Base-by-base conservation (phyloP, 768 basidiomycete species). In the Boletus rubropictus region DNA sequence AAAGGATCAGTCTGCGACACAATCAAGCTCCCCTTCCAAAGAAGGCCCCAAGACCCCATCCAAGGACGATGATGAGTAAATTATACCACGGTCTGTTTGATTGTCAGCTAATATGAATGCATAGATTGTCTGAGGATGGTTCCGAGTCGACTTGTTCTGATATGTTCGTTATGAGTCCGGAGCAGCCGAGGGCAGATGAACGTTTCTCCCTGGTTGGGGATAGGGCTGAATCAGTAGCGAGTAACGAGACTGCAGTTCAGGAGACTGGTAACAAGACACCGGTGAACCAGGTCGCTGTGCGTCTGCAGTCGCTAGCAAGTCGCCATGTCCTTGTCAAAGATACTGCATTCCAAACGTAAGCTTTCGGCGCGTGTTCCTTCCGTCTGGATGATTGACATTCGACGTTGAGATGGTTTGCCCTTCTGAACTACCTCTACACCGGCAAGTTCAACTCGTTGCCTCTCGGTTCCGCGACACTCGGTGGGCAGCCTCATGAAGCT, bases 381-480 rank as follows among this genome's bases (percentile, higher is more conserved):
- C 1, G 2, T 31, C 3, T 10, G 32, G 17, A 9, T 27, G 17
- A 34, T 15, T 28, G 10, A 35, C 6, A 3, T 7, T 20, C 2
- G 12, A 1, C 5, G 9, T n/a, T 17, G 39, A 74, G 73, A 3
- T 69, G 68, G 69, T 65, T 67, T 42, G 62, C 71, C 0, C 58
- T 72, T 17, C 18, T 75, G 5, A 68, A 68, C 40, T 73, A 70
- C 47, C 59, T 73, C 1, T 72, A 72, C 44, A 73, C 68, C 1
- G 51, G 56, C 34, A 61, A 65, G 31, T 44, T 69, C 29, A 52
- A 44, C 28, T 74, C 70, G 39, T 50, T 52, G 21, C 64, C 66
- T 7, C 60, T 71, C 18, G 59, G 44, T 14, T 61, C 59, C 6
- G 3, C 49, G 12, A 50, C 36, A 24, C 42, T 36, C 12, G 21